Percentiles rank a stretch among this genome's conserved stretches.
phyloP scores from a whole-genome alignment of 257 asterid species.

The Gentiana macrophylla region DNA sequence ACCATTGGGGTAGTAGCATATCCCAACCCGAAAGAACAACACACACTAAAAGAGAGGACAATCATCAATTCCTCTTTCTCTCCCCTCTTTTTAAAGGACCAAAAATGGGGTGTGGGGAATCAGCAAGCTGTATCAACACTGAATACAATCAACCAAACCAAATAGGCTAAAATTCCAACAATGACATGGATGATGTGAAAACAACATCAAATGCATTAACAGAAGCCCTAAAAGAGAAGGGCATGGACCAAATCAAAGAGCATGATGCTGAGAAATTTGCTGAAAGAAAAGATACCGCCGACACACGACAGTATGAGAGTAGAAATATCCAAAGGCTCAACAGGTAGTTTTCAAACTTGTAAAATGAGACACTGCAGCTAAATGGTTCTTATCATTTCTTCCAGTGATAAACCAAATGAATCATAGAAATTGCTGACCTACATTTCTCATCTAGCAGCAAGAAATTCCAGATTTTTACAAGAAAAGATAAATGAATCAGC shows the following conservation, averaged over 20 bases:
- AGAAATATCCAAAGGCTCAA: slow-evolving; percentile 11
- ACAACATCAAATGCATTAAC: not conserved
- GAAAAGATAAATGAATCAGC: slow-evolving; percentile 22
- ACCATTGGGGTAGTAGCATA: too few species aligned
- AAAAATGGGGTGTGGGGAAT: slow-evolving; percentile 43
- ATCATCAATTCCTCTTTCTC: not conserved
- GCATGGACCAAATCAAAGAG: slow-evolving; percentile 20
- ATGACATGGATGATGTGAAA: not conserved
- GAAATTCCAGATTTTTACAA: slow-evolving; percentile 14
- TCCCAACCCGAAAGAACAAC: not conserved
- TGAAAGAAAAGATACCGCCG: slow-evolving; percentile 23
- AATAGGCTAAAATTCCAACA: slow-evolving; percentile 24
- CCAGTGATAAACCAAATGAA: too few species aligned
- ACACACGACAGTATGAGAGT: slow-evolving; percentile 23
- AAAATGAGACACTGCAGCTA: not conserved
- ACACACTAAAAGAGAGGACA: not conserved
- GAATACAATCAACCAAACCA: slow-evolving; percentile 39
- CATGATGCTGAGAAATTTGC: slow-evolving; percentile 13
- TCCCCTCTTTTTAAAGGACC: not conserved
- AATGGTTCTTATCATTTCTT: too few species aligned
- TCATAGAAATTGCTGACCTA: too few species aligned
- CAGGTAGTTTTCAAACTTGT: slow-evolving; percentile 14
- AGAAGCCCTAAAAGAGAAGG: slow-evolving; percentile 13
- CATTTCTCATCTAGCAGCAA: not conserved
- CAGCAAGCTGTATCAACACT: slow-evolving; percentile 65